phyloP scores from a whole-genome alignment of 805 yeast genomes.

The Monosporozyma servazzii region DNA sequence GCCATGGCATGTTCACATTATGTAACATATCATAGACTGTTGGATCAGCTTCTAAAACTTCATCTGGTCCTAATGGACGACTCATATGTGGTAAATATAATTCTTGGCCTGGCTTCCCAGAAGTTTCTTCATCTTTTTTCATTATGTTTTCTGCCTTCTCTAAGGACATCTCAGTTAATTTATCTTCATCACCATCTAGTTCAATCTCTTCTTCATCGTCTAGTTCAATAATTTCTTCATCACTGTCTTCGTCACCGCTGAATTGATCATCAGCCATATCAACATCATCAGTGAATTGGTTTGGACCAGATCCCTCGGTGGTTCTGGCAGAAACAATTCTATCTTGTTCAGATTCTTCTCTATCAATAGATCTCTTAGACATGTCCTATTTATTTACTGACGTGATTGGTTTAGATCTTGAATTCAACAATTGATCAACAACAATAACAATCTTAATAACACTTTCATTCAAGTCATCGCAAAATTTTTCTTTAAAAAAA shows the following conservation, averaged over 20 bases:
- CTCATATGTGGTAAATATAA: conserved; percentile 84
- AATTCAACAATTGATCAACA: background rate
- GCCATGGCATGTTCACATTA: conserved; percentile 92
- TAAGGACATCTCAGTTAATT: conserved; percentile 30
- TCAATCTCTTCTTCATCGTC: conserved; percentile 51
- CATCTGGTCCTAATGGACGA: conserved; percentile 88
- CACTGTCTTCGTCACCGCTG: conserved; percentile 89
- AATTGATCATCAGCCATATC: conserved; percentile 78
- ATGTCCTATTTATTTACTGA: conserved; percentile 10
- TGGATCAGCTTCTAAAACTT: conserved; percentile 93
- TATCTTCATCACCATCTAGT: conserved; percentile 26
- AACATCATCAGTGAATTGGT: conserved; percentile 26
- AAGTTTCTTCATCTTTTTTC: conserved; percentile 31
- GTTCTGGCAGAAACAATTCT: conserved; percentile 36
- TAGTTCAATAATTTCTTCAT: conserved; percentile 77
- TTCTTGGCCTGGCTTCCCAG: conserved; percentile 30
- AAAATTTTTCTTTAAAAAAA: background rate
- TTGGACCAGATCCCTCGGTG: conserved; percentile 21
- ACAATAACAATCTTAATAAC: background rate
- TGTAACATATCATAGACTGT: conserved; percentile 94
- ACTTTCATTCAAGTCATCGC: conserved; percentile 3
- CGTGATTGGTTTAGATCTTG: background rate
- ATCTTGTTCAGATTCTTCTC: conserved; percentile 33
- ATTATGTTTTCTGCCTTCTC: conserved; percentile 30
- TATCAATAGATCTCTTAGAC: conserved; percentile 45